Evolutionary conservation across 352 stramenopile species (phyloP), one percentile per base, ranked within the genome.

Genomic region (Globisporangium megalacanthum): DNA sequence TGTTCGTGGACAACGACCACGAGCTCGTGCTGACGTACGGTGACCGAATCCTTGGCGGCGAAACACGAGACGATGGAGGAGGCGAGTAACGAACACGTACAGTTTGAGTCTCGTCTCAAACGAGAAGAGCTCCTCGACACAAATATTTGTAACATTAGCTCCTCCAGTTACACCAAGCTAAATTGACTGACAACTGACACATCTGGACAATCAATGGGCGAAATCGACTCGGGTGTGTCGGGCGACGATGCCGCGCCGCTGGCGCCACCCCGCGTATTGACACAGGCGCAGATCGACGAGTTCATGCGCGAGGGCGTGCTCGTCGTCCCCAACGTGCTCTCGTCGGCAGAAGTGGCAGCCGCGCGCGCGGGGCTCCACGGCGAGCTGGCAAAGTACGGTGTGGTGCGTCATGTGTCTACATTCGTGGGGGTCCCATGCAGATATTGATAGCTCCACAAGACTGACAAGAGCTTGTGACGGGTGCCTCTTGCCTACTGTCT

Each of bases 251-350:
- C 52, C 37, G 35, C 56, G 5, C 72, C 72, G 17, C 39, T 58
- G 15, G 64, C 77, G 29, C 52, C 54, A 13, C 29, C 31, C 11
- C 64, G 68, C 7, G 64, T 72, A 13, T 58, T 92, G 41, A 77
- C 75, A 5, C 70, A 73, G n/a, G 62, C 63, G 17, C 78, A 94
- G 66, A 68, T 92, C 36, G 65, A 75, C 6, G 45, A 76, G 46
- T 96, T 96, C 57, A 54, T 77, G 33, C 56, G 70, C 8, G 64
- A 75, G 29, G 87, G 85, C 33, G 77, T 94, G 42, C 49, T 96
- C 14, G 82, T 95, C 9, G 75, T 95, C 10, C 75, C 79, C 1
- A 75, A 92, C 53, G 73, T 95, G 7, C 58, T 96, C 14, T 79
- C 69, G 10, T 46, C 66, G 0, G 66, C 83, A 2, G 79, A 92